Base-by-base conservation (phyloP, 345 rosid genomes). In the Pistacia vera region DNA sequence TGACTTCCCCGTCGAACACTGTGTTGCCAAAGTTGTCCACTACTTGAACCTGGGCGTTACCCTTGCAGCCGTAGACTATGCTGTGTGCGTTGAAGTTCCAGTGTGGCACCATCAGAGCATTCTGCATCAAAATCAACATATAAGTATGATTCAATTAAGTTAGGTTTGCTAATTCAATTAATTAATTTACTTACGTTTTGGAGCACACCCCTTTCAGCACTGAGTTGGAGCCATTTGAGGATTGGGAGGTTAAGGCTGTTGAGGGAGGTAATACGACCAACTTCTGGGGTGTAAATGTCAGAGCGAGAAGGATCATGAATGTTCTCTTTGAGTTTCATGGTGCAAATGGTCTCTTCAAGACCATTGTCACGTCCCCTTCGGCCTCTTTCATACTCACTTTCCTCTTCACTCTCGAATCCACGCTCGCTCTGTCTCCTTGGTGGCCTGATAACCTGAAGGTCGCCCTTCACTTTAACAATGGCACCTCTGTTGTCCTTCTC, bases 341-440 rank as follows among this genome's bases (percentile, higher is more conserved):
- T 71, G 89, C 96, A 93, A 68, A 87, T 35, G 30, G 96, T 93
- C 86, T 95, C 97, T 72, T 91, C 97, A 48, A 88, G 20, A 58
- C 96, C 99, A 63, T 93, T 92, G n/a, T 5, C 74, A 25, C 60
- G 69, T 38, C 75, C 81, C 63, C 69, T 9, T 77, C 41, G 13
- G 25, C 65, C 49, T 51, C 41, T 12, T 49, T 75, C 80, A 16
- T 77, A 71, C 58, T 82, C 82, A 44, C 76, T 73, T 66, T 70
- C 73, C 74, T 46, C 44, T 74, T 70, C 82, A 48, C 84, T 85
- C 80, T 80, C 88, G 8, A 58, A 57, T n/a, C 61, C 22, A 4
- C n/a, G 52, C 48, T 55, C 64, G 16, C 41, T 6, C 48, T 66
- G 73, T 72, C 60, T 78, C 10, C 58, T 66, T 17, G 95, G 91